Base-by-base conservation (phyloP, 2,329 filamentous ascomycete species). In the Colletotrichum phormii region DNA sequence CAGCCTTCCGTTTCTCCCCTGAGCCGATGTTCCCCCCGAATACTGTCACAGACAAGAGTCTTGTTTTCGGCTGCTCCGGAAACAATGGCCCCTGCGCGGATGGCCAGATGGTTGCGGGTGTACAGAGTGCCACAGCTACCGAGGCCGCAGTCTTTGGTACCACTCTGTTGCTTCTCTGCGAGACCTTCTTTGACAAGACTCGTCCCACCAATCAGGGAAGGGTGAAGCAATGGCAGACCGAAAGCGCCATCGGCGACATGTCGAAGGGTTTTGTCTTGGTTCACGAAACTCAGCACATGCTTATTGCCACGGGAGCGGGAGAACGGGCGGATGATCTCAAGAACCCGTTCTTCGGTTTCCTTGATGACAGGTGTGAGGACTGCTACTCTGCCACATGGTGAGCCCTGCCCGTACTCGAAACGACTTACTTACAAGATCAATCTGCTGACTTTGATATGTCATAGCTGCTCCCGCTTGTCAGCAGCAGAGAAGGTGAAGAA, bases 1-100 rank as follows among this genome's bases (percentile, higher is more conserved):
- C 64, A 22, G 35, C 64, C 12, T 66, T 66, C 54, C 54, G 64
- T 2, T 66, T 66, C 26, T 29, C 57, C 26, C 64, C 64, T 2
- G 35, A 66, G n/a, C 64, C 54, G 1, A 35, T 49, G 35, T 66
- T 66, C 13, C 64, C 64, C 4, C 64, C 54, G 7, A 51, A 66
- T 2, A 66, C 64, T 15, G 64, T 66, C 35, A 58, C 35, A 0
- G 53, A 65, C 2, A 58, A 51, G 5, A 65, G 63, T 58, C 35
- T 65, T 9, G 63, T 65, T 0, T 58, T 58, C 29, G 63, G 53
- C 13, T 65, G 63, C 18, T 58, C 63, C 24, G 53, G 53, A 3
- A 18, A 33, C 53, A 58, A 53, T 13, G 63, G 63, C 12, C 63
- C 63, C 3, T 65, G 63, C 8, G 35, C 63, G n/a, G 18, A 65